A percentile compares a stretch with the other conserved stretches of the same genome.
phyloP scores from a whole-genome alignment of 257 asterid genomes.

The Primulina huaijiensis region DNA sequence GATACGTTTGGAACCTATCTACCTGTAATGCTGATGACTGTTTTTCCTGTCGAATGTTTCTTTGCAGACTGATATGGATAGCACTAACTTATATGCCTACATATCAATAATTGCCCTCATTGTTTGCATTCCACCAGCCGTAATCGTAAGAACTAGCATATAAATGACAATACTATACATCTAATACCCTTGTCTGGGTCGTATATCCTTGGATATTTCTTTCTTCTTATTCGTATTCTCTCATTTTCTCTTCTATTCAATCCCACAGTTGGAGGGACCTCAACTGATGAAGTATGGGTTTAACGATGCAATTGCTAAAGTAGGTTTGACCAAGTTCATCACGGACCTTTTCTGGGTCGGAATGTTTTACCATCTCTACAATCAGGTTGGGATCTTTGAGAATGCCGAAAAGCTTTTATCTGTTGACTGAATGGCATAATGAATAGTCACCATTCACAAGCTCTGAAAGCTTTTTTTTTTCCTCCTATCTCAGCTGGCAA shows the following conservation, averaged over 20 bases:
- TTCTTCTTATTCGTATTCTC: background rate
- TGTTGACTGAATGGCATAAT: background rate
- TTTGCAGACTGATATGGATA: conserved; percentile 84
- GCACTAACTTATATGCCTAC: conserved; percentile 93
- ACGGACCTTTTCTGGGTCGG: conserved; percentile 98
- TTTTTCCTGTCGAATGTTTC: conserved; percentile 22
- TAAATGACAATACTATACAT: background rate
- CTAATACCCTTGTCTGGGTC: background rate
- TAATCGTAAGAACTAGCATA: conserved; percentile 45
- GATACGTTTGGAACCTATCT: conserved; percentile 12
- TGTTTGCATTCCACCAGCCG: conserved; percentile 86
- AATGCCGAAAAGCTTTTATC: too few species aligned
- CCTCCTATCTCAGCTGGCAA: conserved; percentile 61
- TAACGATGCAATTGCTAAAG: conserved; percentile 85
- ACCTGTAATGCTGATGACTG: background rate
- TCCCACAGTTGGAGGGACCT: conserved; percentile 81
- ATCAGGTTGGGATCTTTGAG: conserved; percentile 53
- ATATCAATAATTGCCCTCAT: conserved; percentile 72
- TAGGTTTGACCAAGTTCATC: conserved; percentile 77
- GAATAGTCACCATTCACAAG: background rate
- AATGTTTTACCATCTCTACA: conserved; percentile 98
- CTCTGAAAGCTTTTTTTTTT: background rate
- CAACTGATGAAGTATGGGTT: conserved; percentile 65
- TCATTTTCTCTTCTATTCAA: background rate
- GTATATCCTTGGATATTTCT: background rate